Base-by-base conservation (phyloP, 495 filamentous ascomycete genomes). In the Patellaria atrata region DNA sequence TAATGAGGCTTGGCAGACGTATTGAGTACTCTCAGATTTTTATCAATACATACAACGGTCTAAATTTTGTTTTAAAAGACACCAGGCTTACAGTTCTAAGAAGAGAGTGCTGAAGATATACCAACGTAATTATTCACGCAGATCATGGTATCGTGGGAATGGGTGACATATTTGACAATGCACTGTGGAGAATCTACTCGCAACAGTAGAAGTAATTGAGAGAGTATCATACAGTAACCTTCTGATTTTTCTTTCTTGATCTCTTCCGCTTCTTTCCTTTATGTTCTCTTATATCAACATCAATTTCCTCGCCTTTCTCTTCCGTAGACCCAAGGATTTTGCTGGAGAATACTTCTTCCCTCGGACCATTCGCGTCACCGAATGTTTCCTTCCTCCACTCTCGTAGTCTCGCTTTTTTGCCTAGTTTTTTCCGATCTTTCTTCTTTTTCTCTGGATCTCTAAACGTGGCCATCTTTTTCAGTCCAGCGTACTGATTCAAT, bases 311-410 rank as follows among this genome's bases (percentile, higher is more conserved):
- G 2, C 32, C 21, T 38, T 37, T 25, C 20, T 30, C 28, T 36
- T 40, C 22, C 21, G 11, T 6, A 33, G 27, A 20, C 25, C 33
- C 16, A 13, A 22, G 18, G 9, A 22, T 5, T 23, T 30, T 6
- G n/a, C 36, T n/a, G 8, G 27, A 3, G 25, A 36, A 0, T 16
- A 37, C 21, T 41, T 31, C 11, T 25, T 29, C 2, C 33, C 27
- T 42, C 15, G 78, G 69, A 1, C 68, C 79, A 5, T 80, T 59
- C 51, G 72, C 76, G 44, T 69, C 63, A 2, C 89, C 89, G 63
- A 94, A 97, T 1, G 77, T 81, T 35, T 94, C 89, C 59, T 78
- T 76, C 37, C 89, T 71, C 89, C 89, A 96, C 58, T 94, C 67
- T 50, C 81, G 63, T 33, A 96, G 59, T 19, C 84, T 68, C 17